These are phyloP conservation scores for Hirsutella rhossiliensis DNA, from an alignment of 2,329 filamentous ascomycete species.

Conservation along the genomic window DNA sequence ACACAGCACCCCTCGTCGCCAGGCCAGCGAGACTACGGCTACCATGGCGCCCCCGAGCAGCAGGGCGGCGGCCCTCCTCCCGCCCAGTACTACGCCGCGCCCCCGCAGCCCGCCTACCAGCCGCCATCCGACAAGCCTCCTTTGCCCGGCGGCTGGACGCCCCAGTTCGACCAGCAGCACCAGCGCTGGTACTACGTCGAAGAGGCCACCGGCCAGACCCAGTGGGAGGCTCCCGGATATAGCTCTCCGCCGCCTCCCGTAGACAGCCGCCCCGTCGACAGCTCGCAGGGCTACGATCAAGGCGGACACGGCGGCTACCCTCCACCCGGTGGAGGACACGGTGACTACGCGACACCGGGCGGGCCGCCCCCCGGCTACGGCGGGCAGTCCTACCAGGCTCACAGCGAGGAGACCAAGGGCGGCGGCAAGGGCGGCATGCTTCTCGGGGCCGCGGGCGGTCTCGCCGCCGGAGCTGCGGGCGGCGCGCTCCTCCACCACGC, in stretches of 20 bases:
- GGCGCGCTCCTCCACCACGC: constrained; percentile 47
- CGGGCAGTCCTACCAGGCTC: constrained; percentile 4
- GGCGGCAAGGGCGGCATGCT: constrained; percentile 42
- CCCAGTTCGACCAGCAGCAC: constrained; percentile 48
- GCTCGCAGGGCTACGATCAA: constrained; percentile 9
- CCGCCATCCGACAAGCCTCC: constrained; percentile 30
- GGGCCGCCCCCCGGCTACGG: constrained; percentile 3
- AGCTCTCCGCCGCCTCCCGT: constrained; percentile 10
- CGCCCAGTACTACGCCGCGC: constrained; percentile 8
- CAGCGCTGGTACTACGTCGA: constrained; percentile 57
- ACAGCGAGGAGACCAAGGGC: constrained; percentile 19
- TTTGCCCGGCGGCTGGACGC: constrained; percentile 48
- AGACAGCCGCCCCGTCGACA: constrained; percentile 10
- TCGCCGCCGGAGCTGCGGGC: constrained; percentile 43
- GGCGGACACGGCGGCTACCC: neutral
- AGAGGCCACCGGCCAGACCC: constrained; percentile 44
- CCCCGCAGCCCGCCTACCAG: constrained; percentile 16
- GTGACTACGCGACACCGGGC: neutral
- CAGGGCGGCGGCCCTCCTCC: constrained; percentile 6
- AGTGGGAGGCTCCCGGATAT: constrained; percentile 48
- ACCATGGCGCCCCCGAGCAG: constrained; percentile 10
- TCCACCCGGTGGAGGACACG: neutral
- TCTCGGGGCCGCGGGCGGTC: constrained; percentile 45
- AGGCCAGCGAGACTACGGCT: constrained; percentile 13
- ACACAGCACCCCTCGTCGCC: neutral